Percentiles rank a stretch among this genome's conserved stretches.
Conservation (phyloP, 2,329 filamentous ascomycete genomes). For the Hymenoscyphus infarciens region DNA sequence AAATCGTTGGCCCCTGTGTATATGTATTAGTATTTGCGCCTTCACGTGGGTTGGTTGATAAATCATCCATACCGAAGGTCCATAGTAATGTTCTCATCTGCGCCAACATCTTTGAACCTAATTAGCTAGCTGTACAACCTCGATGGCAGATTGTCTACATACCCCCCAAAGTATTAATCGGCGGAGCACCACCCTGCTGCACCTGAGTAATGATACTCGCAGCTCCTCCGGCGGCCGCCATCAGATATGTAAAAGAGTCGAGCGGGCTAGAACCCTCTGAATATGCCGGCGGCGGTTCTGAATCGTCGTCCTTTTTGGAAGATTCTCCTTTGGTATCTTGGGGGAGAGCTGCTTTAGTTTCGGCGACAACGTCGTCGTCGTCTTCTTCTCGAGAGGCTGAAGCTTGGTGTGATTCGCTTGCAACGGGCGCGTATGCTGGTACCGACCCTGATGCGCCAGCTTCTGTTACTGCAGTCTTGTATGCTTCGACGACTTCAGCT, state of each 20-base stretch:
- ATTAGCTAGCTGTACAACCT: conserved; percentile 11
- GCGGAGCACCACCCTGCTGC: conserved; percentile 81
- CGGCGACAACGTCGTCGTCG: conserved; percentile 54
- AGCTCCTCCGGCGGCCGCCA: conserved; percentile 95
- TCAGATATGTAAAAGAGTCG: conserved; percentile 89
- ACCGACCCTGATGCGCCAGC: conserved; percentile 39
- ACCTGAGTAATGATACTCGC: conserved; percentile 99
- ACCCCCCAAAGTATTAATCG: conserved; percentile 87
- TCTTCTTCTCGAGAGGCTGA: conserved; percentile 27
- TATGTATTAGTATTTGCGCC: conserved; percentile 30
- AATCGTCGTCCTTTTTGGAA: conserved; percentile 74
- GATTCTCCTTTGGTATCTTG: conserved; percentile 74
- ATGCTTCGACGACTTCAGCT: conserved; percentile 36
- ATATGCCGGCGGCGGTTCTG: conserved; percentile 93
- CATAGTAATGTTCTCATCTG: conserved; percentile 91
- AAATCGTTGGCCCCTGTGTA: conserved; percentile 78
- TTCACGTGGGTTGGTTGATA: not conserved
- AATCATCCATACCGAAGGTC: conserved; percentile 71
- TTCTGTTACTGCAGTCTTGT: conserved; percentile 39
- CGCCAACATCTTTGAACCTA: conserved; percentile 62
- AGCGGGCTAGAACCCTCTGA: conserved; percentile 92
- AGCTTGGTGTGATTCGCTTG: conserved; percentile 35
- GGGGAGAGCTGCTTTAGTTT: conserved; percentile 83
- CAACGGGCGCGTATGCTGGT: conserved; percentile 52
- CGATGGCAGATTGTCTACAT: conserved; percentile 32